These are phyloP conservation scores for Aspergillus pseudoviridinutans DNA, from an alignment of 2,329 filamentous ascomycete genomes.

Conservation along the genomic window DNA sequence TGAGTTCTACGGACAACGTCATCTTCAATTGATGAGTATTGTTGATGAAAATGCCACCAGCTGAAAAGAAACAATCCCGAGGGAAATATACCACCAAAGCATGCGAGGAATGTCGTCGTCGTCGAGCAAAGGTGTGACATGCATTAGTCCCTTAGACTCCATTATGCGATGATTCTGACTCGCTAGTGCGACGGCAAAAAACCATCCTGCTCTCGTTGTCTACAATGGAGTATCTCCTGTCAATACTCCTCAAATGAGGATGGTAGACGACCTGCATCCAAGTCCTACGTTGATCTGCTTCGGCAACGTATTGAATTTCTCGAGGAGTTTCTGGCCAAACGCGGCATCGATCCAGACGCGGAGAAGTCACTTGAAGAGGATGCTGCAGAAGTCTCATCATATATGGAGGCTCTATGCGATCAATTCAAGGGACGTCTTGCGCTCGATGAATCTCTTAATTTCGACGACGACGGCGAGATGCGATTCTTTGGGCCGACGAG, in stretches of 20 bases:
- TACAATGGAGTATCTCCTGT: constrained; percentile 27
- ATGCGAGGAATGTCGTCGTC: constrained; percentile 36
- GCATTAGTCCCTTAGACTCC: background rate
- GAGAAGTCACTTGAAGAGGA: constrained; percentile 6
- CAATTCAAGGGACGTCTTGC: constrained; percentile 31
- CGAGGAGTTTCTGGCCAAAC: constrained; percentile 25
- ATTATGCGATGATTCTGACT: no score
- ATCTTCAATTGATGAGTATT: no score
- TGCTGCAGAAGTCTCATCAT: background rate
- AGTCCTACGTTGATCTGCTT: constrained; percentile 34
- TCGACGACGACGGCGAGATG: constrained; percentile 33
- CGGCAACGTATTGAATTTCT: constrained; percentile 30
- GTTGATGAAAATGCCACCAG: no score
- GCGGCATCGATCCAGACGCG: constrained; percentile 30
- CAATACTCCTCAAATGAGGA: constrained; percentile 30
- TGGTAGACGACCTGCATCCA: constrained; percentile 32
- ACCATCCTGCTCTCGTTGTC: constrained; percentile 32
- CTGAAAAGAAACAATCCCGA: background rate
- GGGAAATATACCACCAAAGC: constrained; percentile 29
- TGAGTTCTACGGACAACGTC: no score
- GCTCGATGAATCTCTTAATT: constrained; percentile 34
- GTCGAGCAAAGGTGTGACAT: constrained; percentile 31
- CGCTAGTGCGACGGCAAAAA: constrained; percentile 30
- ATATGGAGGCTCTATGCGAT: constrained; percentile 17
- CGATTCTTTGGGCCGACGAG: constrained; percentile 37